Conservation (phyloP, 169 alveolate genomes). For the Plasmodium knowlesi region DNA sequence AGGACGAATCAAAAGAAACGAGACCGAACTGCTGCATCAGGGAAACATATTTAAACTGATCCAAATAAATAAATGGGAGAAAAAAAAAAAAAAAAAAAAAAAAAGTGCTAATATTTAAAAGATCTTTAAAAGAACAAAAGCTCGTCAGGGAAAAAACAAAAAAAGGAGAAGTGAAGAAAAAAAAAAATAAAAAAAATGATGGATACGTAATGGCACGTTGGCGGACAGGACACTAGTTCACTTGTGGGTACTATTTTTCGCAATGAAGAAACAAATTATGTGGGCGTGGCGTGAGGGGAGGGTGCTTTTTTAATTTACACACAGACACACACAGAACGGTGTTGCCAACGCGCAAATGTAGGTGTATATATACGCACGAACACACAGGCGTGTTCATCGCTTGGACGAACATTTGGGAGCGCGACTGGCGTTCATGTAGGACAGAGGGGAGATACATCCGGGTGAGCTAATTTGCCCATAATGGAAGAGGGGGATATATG, state of each 20-base stretch:
- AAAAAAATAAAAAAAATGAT: background rate
- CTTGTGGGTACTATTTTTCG: background rate
- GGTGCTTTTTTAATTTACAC: background rate
- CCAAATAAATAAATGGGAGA: conserved; percentile 6
- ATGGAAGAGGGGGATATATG: background rate
- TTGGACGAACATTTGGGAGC: too few species aligned
- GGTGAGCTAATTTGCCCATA: background rate
- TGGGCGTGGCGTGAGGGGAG: background rate
- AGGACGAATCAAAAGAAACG: conserved; percentile 3
- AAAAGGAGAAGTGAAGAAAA: background rate
- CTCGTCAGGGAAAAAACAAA: conserved; percentile 20
- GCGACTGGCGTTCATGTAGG: background rate
- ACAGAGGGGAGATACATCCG: background rate
- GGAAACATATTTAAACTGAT: background rate
- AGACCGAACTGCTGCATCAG: background rate
- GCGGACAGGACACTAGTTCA: background rate
- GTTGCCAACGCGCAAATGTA: conserved; percentile 1
- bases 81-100: conserved; percentile 3
- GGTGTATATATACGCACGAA: too few species aligned
- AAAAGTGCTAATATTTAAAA: conserved; percentile 29
- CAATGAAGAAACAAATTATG: background rate
- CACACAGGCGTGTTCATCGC: too few species aligned
- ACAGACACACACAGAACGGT: background rate
- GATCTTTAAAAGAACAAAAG: conserved; percentile 73
- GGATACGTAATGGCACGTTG: background rate